These are phyloP conservation scores for Lactarius tabidus DNA, from an alignment of 768 basidiomycete species.

Conservation along the genomic window DNA sequence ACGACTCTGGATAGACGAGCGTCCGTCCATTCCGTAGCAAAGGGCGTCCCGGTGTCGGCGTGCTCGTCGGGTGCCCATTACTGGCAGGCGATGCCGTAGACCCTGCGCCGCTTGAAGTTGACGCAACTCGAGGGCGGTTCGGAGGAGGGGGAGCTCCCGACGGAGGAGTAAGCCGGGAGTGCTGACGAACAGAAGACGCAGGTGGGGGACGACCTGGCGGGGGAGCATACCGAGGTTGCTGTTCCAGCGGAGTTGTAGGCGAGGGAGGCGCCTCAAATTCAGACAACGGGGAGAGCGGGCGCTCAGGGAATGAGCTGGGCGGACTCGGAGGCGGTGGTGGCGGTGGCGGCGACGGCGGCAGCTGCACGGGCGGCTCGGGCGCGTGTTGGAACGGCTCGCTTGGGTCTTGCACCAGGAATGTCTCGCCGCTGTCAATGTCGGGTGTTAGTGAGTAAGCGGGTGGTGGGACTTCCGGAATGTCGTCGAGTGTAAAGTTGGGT, in stretches of 20 bases:
- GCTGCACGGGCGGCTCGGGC: conserved; percentile 24
- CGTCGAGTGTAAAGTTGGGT: conserved; percentile 4
- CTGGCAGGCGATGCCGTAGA: conserved; percentile 31
- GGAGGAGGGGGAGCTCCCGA: conserved; percentile 33
- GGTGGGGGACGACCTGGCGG: conserved; percentile 31
- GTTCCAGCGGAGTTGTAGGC: conserved; percentile 28
- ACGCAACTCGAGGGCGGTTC: conserved; percentile 19
- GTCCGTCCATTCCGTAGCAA: conserved; percentile 56
- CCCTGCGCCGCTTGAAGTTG: conserved; percentile 10
- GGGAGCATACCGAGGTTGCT: conserved; percentile 31
- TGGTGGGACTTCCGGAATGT: conserved; percentile 51
- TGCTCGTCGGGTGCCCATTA: conserved; percentile 60
- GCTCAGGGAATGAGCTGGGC: not conserved
- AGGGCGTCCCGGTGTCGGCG: conserved; percentile 63
- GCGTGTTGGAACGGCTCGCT: conserved; percentile 54
- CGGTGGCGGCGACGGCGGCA: conserved; percentile 3
- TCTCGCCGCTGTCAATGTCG: conserved; percentile 52
- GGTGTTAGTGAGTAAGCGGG: conserved; percentile 67
- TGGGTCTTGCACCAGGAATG: conserved; percentile 60
- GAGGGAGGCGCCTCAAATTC: too few species aligned
- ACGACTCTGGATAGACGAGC: conserved; percentile 64
- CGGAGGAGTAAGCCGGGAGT: conserved; percentile 34
- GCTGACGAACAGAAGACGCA: not conserved
- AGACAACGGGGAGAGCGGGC: conserved; percentile 3
- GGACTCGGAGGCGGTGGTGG: conserved; percentile 22